Conservation (phyloP, 1,284 basidiomycete species). For the Bondarzewia mesenterica region DNA sequence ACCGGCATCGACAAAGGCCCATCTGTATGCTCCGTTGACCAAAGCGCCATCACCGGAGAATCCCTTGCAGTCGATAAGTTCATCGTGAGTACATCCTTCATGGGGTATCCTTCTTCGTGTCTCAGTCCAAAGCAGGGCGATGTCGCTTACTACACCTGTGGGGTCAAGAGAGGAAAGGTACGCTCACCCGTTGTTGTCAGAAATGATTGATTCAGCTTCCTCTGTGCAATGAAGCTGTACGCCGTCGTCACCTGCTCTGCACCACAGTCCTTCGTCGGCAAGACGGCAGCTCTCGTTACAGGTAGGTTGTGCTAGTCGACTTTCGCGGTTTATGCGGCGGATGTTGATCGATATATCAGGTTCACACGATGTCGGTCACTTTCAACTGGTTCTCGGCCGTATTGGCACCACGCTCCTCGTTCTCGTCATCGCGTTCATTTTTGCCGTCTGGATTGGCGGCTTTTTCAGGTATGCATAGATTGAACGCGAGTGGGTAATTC, state of each 20-base stretch:
- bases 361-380: constrained; percentile 33
- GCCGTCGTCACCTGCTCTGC: constrained; percentile 36
- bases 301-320: constrained; percentile 18
- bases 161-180: constrained; percentile 42
- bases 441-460: constrained; percentile 36
- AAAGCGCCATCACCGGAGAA: constrained; percentile 44
- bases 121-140: constrained; percentile 29
- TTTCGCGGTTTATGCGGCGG: background rate
- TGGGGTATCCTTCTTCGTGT: background rate
- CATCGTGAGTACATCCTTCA: constrained; percentile 2
- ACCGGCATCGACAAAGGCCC: constrained; percentile 32
- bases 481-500: background rate
- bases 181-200: constrained; percentile 16
- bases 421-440: constrained; percentile 39
- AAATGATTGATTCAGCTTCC: background rate
- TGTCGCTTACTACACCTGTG: constrained; percentile 31
- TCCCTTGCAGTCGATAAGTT: constrained; percentile 46
- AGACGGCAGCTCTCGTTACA: constrained; percentile 34
- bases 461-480: constrained; percentile 31
- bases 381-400: constrained; percentile 39
- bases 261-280: constrained; percentile 38
- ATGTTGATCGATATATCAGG: no score
- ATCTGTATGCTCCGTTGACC: constrained; percentile 38
- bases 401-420: constrained; percentile 41
- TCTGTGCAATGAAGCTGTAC: background rate